Evolutionary conservation across 108 stramenopile species (phyloP).

Genomic region (Asterionellopsis glacialis): DNA sequence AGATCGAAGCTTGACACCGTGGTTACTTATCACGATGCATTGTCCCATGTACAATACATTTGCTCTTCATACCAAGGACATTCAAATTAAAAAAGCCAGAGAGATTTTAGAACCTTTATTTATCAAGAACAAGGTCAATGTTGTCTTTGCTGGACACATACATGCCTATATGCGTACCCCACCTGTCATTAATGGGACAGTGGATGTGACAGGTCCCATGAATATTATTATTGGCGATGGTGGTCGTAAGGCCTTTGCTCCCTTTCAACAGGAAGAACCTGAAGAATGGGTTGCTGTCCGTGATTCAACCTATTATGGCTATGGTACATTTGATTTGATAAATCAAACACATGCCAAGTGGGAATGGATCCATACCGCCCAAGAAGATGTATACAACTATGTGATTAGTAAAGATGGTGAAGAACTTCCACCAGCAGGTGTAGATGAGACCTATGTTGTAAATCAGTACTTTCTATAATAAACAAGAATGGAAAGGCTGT

Average conservation of each 20-base stretch:
- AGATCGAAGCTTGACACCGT: constrained; percentile 71
- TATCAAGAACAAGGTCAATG: constrained; percentile 74
- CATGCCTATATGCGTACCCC: constrained; percentile 86
- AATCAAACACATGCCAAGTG: constrained; percentile 73
- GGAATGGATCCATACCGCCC: constrained; percentile 54
- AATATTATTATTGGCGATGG: constrained; percentile 93
- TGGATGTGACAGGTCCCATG: constrained; percentile 49
- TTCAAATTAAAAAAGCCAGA: constrained; percentile 54
- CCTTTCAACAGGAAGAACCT: constrained; percentile 46
- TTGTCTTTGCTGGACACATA: constrained; percentile 87
- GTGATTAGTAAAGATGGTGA: constrained; percentile 2
- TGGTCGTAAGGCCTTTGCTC: constrained; percentile 81
- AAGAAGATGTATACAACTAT: constrained; percentile 5
- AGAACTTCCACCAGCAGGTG: constrained; percentile 4
- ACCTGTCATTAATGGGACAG: constrained; percentile 43
- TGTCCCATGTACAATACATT: constrained; percentile 83
- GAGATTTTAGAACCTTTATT: constrained; percentile 80
- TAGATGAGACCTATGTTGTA: constrained; percentile 4
- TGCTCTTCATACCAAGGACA: constrained; percentile 54
- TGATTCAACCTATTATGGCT: constrained; percentile 84
- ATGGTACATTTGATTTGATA: constrained; percentile 62
- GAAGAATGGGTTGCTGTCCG: constrained; percentile 82
- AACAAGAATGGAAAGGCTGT: background rate
- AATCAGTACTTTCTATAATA: constrained; percentile 7
- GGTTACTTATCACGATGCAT: constrained; percentile 79